phyloP scores from a whole-genome alignment of 345 rosid species.

The Raphanus sativus region DNA sequence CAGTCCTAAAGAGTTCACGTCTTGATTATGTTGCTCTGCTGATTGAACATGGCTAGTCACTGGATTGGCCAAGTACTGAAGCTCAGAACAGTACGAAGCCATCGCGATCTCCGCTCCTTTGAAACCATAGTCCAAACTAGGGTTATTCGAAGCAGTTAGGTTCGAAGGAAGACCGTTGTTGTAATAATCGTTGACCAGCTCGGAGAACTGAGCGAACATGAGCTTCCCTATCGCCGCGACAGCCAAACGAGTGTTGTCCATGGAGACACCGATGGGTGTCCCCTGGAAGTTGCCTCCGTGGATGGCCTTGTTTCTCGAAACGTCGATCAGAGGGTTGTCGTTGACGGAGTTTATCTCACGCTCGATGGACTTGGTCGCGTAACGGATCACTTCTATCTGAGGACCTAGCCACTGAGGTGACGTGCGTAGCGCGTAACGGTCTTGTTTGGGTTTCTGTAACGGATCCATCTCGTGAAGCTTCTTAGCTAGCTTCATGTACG shows the following conservation, averaged over 20 bases:
- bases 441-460: conserved; percentile 68
- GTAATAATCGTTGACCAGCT: conserved; percentile 77
- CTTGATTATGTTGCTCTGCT: conserved; percentile 82
- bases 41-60: conserved; percentile 79
- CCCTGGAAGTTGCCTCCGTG: conserved; percentile 90
- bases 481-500: conserved; percentile 56
- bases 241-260: conserved; percentile 73
- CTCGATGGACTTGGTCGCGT: conserved; percentile 67
- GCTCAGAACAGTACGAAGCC: conserved; percentile 83
- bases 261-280: conserved; percentile 82
- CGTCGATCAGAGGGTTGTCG: conserved; percentile 75
- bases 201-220: conserved; percentile 76
- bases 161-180: conserved; percentile 79
- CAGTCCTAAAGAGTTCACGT: conserved; percentile 69
- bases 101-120: conserved; percentile 83
- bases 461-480: conserved; percentile 68
- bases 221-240: conserved; percentile 71
- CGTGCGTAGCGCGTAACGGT: conserved; percentile 70
- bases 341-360: conserved; percentile 80
- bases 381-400: conserved; percentile 67
- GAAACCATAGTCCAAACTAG: conserved; percentile 78
- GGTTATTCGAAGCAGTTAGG: conserved; percentile 56
- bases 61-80: conserved; percentile 69
- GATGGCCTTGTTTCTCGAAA: conserved; percentile 63
- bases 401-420: conserved; percentile 89